Base-by-base conservation (phyloP, 2,329 filamentous ascomycete genomes). In the Teratosphaeria viscida region DNA sequence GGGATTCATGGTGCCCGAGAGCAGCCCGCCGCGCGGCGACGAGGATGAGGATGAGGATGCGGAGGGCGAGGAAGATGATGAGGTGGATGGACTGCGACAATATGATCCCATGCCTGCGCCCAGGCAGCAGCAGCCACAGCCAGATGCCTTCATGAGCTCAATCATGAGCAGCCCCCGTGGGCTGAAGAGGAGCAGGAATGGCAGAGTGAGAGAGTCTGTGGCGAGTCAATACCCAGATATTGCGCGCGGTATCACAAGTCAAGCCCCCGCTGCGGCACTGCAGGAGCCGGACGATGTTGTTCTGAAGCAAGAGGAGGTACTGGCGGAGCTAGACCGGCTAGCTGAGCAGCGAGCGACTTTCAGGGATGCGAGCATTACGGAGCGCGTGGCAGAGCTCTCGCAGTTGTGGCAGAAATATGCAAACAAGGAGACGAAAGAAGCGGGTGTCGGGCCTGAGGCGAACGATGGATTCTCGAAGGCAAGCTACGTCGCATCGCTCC, bases 211-310 rank as follows among this genome's bases (percentile, higher is more conserved):
- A 64, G 67, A 76, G 47, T 70, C 77, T 63, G 81, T 80, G 55
- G 81, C 84, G 8, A 85, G 85, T 57, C 82, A 84, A 53, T 88
- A 90, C 68, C 81, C 85, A 3, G 77, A 82, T 6, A 84, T 95
- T 61, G 89, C 89, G 34, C 88, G 87, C 70, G 85, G 87, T 62
- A 74, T 92, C 10, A 86, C 78, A 71, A 71, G 83, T 71, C 72
- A 80, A 74, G 52, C 81, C 57, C 53, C 29, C 56, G 55, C 81
- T 39, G 83, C 88, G 1, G 68, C 75, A 19, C 77, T 95, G 54
- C 79, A 79, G 4, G 92, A 96, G 73, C 77, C 85, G 1, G 84
- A 87, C 61, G 80, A 85, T 54, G 73, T 95, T 23, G 84, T 96
- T 54, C 75, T 95, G 37, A 79, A 83, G 55, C 95, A 89, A 11